Evolutionary conservation across 75 land plant species (phyloP), one percentile per base, ranked within the genome.

Genomic region (Ceratopteris richardii): DNA sequence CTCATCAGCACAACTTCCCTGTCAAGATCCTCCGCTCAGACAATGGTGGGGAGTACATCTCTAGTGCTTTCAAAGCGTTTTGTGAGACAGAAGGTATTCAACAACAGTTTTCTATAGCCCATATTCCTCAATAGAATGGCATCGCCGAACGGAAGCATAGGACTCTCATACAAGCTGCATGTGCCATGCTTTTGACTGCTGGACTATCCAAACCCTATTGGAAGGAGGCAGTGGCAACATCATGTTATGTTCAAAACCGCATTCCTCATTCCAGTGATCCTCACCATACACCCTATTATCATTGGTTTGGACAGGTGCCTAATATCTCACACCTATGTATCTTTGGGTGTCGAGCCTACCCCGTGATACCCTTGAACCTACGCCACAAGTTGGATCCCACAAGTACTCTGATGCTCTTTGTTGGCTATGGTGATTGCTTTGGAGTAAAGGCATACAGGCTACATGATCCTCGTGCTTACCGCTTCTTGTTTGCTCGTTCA

Each of bases 181-280:
- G 29, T 6, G 44, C 52, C 17, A 61, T 44, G 51, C 14, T 27
- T 13, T 14, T 21, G 17, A 21, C 22, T 55, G 57, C 29, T 13
- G 57, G 28, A 55, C 28, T 55, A 6, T 25, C 57, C 11, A 55
- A 55, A 23, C 9, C 14, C 6, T 55, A 16, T 0, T 62, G 64
- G 57, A 30, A 47, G 0, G 31, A 48, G 7, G 64, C 64, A 14
- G 21, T 27, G 9, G 9, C 2, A 13, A 62, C 64, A 26, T 30
- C 28, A 0, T 1, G 22, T 0, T 62, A 62, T 51, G 2, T 62
- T 13, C 31, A 48, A 20, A 62, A 62, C 17, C 12, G 31, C 12
- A 59, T 33, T 10, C 46, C 61, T 12, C 44, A 59, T 16, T 13
- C 0, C 0, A 40, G 36, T 11, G 40, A 27, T 33, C 26, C 14